Evolutionary conservation across 140 eudicot species (phyloP), one percentile per base, ranked within the genome.

Genomic region (Bidens hawaiensis): DNA sequence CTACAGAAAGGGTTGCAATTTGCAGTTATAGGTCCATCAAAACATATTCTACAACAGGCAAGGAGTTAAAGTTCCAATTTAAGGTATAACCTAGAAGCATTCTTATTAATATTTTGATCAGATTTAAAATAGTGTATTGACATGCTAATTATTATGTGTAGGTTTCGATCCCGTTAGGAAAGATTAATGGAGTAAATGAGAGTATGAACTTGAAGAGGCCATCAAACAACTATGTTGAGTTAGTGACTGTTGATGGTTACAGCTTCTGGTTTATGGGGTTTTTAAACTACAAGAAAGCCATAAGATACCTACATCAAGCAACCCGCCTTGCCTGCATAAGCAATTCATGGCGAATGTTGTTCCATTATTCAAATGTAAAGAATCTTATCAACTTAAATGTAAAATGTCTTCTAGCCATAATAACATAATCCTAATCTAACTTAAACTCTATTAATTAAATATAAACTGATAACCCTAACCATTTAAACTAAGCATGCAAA

Each of bases 21-120:
- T 75, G 77, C 79, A 82, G 88, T 46, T 60, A 62, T 18, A 71
- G 61, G 52, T 76, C 88, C 67, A 47, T 82, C 26, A 65, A 75
- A 63, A 19, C 74, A 22, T 70, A 78, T 66, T 67, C 88, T 40
- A 57, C 79, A 4, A 34, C 77, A 4, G 89, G 89, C 38, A 66
- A 79, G 36, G 6, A 72, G 69, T 33, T 66, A 71, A 82, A 76
- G 82, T 74, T 74, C 58, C 74, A 58, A 40, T 67, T 66, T 49
- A 74, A 74, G 79, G 76, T 71, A n/a, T n/a, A n/a, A n/a, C 43
- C 18, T 9, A 7, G 46, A 47, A 19, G 23, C 21, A 58, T 18
- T 11, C 15, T 49, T 18, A 6, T n/a, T 26, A 2, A 15, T 14
- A 11, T 0, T 1, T 5, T n/a, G n/a, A n/a, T n/a, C n/a, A n/a